Base-by-base conservation (phyloP, 805 yeast species). In the Suhomyces tanzawaensis region DNA sequence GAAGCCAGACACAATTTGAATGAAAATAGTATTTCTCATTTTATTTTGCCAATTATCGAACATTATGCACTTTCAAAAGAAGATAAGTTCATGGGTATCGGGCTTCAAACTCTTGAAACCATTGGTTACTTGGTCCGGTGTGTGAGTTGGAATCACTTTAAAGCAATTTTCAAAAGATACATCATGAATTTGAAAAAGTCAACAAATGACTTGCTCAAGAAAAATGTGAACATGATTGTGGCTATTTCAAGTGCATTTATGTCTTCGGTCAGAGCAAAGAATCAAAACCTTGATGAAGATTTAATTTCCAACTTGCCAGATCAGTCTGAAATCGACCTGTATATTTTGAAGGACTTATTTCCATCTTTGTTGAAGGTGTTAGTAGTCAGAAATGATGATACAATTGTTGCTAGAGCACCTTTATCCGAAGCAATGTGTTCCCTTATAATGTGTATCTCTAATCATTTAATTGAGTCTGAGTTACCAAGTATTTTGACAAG, bases 401-500 rank as follows among this genome's bases (percentile, higher is more conserved):
- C 90, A 2, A 74, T 85, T 34, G 76, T 81, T 18, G 72, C 73
- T 13, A 76, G 97, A 54, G 78, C 87, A 7, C 88, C 95, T 2
- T 57, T 93, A 34, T 81, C 95, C 2, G 90, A 88, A 52, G 91
- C 95, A 0, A 64, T 89, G 33, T 80, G 85, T 4, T 76, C 81
- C 38, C 73, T 85, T 41, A 61, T 85, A 18, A 66, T 78, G 48
- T 78, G 87, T 35, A 69, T 91, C 29, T 66, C 83, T 0, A 68
- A 71, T 8, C 81, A 77, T 2, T 66, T 69, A 17, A 65, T 85
- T 19, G 74, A 72, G 14, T 52, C 69, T 4, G 77, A 80, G 34
- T 70, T 93, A 17, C 95, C 98, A 0, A 93, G 95, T 17, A 74
- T 85, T 9, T 69, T 93, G 46, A 85, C 96, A 0, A 79, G 81